Evolutionary conservation across 192 early-diverging fungal species (phyloP), one percentile per base, ranked within the genome.

Genomic region (Geranomyces variabilis): DNA sequence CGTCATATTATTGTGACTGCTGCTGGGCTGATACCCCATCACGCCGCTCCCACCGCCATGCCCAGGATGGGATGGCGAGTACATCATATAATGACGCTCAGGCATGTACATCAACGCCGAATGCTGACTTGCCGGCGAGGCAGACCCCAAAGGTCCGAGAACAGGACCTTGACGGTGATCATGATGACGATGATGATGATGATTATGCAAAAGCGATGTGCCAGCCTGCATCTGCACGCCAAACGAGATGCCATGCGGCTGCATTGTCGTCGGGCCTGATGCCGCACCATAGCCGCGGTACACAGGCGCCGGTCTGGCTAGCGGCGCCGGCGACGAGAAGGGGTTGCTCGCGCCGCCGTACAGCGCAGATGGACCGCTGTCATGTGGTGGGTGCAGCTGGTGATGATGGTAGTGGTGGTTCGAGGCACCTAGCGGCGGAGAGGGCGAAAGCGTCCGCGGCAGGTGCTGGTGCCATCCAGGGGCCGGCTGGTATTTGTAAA

Each of bases 151-250:
- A 26, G 51, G 51, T 26, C 6, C 51, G 7, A 53, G 51, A 3
- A 53, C 15, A 7, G 7, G 51, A 24, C 51, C 51, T 53, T 53
- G 51, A 19, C 19, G 46, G 46, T 47, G 46, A 47, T n/a, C n/a
- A n/a, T n/a, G n/a, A n/a, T n/a, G n/a, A n/a, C n/a, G n/a, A 7
- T 41, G 36, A 41, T 41, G 36, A 41, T 10, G 36, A 41, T 41
- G 36, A 41, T 41, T 3, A 10, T 3, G 36, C 36, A 53, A 6
- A 15, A 9, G 51, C 7, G 17, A 26, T 24, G 51, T n/a, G 51
- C 51, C 51, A 53, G 51, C 3, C 51, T 53, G 51, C 51, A 53
- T 53, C 51, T n/a, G 24, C 51, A 53, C 24, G 51, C 51, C 51
- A 26, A 24, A 53, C 19, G 51, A 26, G 24, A 24, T 7, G 15